phyloP scores from a whole-genome alignment of 306 rosid species.

The Senna tora region DNA sequence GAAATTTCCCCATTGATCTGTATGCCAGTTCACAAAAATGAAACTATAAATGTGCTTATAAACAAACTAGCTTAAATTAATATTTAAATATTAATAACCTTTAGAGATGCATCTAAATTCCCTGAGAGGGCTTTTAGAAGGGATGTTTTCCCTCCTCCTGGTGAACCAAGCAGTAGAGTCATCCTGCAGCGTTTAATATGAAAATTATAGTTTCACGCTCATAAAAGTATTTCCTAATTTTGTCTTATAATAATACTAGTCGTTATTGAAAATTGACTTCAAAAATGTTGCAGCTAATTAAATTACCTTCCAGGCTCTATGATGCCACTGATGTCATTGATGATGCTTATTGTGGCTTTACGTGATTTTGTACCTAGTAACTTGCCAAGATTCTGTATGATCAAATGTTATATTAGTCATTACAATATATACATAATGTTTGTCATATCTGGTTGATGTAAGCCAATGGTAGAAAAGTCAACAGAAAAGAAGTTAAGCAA shows the following conservation, averaged over 20 bases:
- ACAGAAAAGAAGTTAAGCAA: too few species aligned
- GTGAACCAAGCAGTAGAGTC: not conserved
- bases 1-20: not conserved
- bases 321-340: not conserved
- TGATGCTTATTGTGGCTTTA: not conserved
- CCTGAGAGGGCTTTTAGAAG: not conserved
- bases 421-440: not conserved
- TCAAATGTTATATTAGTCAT: not conserved
- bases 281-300: too few species aligned
- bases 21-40: not conserved
- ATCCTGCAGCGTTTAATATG: not conserved
- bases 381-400: not conserved
- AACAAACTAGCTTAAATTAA: not conserved
- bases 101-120: not conserved
- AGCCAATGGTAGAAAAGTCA: not conserved
- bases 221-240: too few species aligned
- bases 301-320: not conserved
- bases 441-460: too few species aligned
- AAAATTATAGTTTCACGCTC: too few species aligned
- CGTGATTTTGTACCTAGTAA: not conserved
- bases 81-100: not conserved
- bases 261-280: too few species aligned
- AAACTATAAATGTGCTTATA: too few species aligned
- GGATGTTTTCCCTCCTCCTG: not conserved
- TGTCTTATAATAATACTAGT: too few species aligned